Base-by-base conservation (phyloP, 306 rosid genomes). In the Begonia loranthoides region DNA sequence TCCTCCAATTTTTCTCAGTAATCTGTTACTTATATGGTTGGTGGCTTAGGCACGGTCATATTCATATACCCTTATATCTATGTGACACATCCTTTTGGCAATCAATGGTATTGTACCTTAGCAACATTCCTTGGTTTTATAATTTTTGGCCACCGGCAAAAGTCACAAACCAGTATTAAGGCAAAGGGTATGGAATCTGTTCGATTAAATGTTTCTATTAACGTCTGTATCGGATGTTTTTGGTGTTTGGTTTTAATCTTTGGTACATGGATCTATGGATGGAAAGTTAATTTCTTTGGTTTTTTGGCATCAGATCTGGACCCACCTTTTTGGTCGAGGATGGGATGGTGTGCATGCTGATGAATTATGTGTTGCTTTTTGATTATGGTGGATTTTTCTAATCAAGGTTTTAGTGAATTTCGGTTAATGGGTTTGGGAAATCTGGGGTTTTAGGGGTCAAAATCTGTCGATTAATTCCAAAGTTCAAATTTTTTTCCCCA, bases 371-470 rank as follows among this genome's bases (percentile, higher is more conserved):
- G 51, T 1, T 47, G 10, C 9, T 47, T 12, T 11, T 28, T 28
- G 0, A 28, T 28, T 28, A 28, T 28, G 55, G 65, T 52, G 67
- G 66, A 70, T 70, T 62, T 69, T 48, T 43, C 70, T 77, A 75
- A 81, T 66, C 46, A 10, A 60, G 54, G 77, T 54, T 78, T 80
- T 77, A 46, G 52, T 14, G 54, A 34, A 52, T 68, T 72, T 70
- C 59, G 45, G 63, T 14, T 46, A 14, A 64, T 70, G 68, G 75
- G 78, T 58, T 60, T 57, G 52, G 17, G 17, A 9, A 70, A 14
- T 79, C 79, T 76, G 66, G 79, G 84, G 59, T 73, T 70, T 73
- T 68, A 28, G 6, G 36, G 36, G 36, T 28, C 36, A 28, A 28
- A 28, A 28, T 28, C 36, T 28, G 36, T 8, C 36, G 5, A 4